Percentiles rank a stretch among this genome's conserved stretches.
phyloP scores from a whole-genome alignment of 2,329 filamentous ascomycete genomes.

The Colletotrichum tanaceti region DNA sequence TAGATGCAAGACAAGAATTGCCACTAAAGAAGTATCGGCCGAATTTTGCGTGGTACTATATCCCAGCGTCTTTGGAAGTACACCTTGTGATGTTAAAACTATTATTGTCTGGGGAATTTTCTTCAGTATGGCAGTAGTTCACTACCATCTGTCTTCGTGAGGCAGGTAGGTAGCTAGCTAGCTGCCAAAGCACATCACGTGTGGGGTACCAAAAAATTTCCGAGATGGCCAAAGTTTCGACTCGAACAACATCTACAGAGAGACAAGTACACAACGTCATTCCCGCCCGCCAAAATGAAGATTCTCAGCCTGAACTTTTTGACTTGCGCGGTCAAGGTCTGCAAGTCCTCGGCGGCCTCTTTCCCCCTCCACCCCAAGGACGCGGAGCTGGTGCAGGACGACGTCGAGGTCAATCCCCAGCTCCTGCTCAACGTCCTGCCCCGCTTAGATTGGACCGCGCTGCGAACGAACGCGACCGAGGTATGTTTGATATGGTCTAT shows the following conservation, averaged over 20 bases:
- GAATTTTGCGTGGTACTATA: background rate
- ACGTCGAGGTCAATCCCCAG: constrained; percentile 82
- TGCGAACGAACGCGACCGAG: constrained; percentile 81
- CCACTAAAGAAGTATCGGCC: constrained; percentile 1
- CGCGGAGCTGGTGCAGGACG: constrained; percentile 87
- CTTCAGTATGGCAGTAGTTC: constrained; percentile 5
- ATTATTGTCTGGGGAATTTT: background rate
- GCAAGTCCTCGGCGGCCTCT: constrained; percentile 82
- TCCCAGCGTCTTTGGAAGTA: too few relatives aligned
- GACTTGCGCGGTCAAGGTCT: constrained; percentile 94
- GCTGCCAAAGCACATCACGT: constrained; percentile 36
- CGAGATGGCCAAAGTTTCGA: constrained; percentile 28
- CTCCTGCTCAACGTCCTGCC: constrained; percentile 89
- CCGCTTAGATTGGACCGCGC: constrained; percentile 86
- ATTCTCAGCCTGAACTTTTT: constrained; percentile 96
- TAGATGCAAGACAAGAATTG: constrained; percentile 17
- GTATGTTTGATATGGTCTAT: constrained; percentile 58
- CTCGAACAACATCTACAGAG: constrained; percentile 17
- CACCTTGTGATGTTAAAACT: constrained; percentile 3
- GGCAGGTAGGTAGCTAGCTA: background rate
- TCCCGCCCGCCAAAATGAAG: constrained; percentile 74
- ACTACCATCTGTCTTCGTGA: background rate
- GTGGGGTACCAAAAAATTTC: constrained; percentile 40
- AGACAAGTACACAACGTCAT: constrained; percentile 14
- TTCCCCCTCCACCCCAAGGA: constrained; percentile 95